phyloP scores from a whole-genome alignment of 495 filamentous ascomycete species.

The Clavariopsis aquatica region DNA sequence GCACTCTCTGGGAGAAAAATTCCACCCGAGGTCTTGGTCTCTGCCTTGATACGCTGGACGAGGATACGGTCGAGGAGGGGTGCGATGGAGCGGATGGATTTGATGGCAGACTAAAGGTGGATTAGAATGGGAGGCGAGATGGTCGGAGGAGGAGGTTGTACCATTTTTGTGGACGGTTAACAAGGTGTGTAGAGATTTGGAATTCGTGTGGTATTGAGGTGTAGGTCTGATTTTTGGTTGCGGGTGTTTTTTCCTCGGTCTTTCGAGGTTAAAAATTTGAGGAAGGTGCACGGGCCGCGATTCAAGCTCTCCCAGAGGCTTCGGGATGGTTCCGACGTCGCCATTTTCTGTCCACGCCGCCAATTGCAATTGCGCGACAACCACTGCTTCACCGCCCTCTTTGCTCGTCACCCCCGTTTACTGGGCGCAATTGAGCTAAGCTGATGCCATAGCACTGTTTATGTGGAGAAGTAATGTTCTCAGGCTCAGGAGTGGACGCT shows the following conservation, averaged over 20 bases:
- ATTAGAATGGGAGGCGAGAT: background rate
- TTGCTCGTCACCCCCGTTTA: too few species aligned
- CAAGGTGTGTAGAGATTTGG: background rate
- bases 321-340: background rate
- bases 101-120: conserved; percentile 59
- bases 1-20: conserved; percentile 97
- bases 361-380: background rate
- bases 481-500: conserved; percentile 23
- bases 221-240: too few species aligned
- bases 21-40: conserved; percentile 90
- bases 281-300: background rate
- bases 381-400: background rate
- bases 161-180: conserved; percentile 28
- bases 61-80: conserved; percentile 98
- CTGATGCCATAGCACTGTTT: conserved; percentile 12
- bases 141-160: conserved; percentile 7
- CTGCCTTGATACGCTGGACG: conserved; percentile 96
- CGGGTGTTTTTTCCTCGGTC: background rate
- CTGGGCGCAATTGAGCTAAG: background rate
- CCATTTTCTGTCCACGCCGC: background rate
- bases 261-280: background rate
- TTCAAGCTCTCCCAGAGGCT: background rate
- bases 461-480: conserved; percentile 35
- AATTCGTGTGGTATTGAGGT: too few species aligned
- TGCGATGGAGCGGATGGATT: conserved; percentile 91